These are phyloP conservation scores for Citrullus mucosospermus DNA, from an alignment of 306 rosid genomes.

Conservation along the genomic window DNA sequence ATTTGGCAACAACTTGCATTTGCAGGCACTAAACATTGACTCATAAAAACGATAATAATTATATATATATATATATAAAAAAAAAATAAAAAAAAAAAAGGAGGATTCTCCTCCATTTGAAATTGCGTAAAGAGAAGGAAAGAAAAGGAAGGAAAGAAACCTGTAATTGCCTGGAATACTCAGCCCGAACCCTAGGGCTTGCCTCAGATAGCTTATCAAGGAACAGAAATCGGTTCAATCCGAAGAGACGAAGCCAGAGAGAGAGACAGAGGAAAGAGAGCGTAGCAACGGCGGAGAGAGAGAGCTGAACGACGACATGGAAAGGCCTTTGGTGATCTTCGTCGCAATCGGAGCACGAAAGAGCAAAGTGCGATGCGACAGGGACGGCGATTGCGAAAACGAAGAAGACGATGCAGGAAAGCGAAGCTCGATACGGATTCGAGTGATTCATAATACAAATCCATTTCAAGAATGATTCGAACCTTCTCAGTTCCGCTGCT, in stretches of 20 bases:
- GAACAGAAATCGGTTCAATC: conserved; percentile 54
- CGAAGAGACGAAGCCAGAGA: conserved; percentile 43
- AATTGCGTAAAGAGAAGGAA: background rate
- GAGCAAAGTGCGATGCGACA: conserved; percentile 45
- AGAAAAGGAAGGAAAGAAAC: conserved; percentile 14
- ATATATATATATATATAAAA: too few species aligned
- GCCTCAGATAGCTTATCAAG: conserved; percentile 47
- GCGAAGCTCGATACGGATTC: conserved; percentile 17
- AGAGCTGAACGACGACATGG: conserved; percentile 48
- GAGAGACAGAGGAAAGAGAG: conserved; percentile 51
- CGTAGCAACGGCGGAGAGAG: conserved; percentile 39
- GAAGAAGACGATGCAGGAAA: conserved; percentile 64
- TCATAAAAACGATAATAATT: too few species aligned
- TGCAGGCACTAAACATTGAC: too few species aligned
- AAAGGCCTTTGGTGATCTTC: conserved; percentile 60
- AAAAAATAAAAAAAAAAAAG: background rate
- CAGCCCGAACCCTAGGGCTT: conserved; percentile 42
- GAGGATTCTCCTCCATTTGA: background rate
- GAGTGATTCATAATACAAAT: conserved; percentile 60
- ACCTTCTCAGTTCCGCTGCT: conserved; percentile 29
- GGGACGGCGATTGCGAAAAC: conserved; percentile 45
- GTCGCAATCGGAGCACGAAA: conserved; percentile 54
- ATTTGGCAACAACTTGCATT: background rate
- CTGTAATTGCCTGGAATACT: conserved; percentile 47
- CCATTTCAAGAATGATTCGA: conserved; percentile 46